Conservation (phyloP, 202 grass and related monocot genomes). For the Cymbopogon flexuosus region DNA sequence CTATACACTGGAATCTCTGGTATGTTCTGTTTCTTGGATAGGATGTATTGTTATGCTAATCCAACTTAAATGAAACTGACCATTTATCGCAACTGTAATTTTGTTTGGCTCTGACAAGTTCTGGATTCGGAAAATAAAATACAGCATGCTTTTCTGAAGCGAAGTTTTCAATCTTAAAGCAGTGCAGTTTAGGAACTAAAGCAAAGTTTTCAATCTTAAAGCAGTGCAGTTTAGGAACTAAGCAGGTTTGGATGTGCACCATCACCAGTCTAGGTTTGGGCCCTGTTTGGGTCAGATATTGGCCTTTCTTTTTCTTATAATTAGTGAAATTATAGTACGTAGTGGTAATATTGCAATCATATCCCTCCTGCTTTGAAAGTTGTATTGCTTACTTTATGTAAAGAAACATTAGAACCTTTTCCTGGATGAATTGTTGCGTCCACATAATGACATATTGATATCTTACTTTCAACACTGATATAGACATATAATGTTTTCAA, state of each 20-base stretch:
- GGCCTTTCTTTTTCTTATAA: background rate
- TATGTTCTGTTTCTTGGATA: conserved; percentile 22
- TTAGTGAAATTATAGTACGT: background rate
- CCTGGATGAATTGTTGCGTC: background rate
- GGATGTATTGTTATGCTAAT: background rate
- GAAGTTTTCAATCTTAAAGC: background rate
- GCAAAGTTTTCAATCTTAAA: background rate
- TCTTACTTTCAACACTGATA: background rate
- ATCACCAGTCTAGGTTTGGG: background rate
- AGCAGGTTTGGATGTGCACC: background rate
- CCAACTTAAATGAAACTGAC: background rate
- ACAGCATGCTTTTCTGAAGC: background rate
- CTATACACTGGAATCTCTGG: conserved; percentile 32
- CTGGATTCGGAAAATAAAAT: background rate
- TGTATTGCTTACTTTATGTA: background rate
- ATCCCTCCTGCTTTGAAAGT: background rate
- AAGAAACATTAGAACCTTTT: background rate
- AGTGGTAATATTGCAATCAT: background rate
- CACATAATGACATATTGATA: background rate
- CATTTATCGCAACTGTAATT: background rate
- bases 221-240: background rate
- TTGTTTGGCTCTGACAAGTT: background rate
- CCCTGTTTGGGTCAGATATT: background rate
- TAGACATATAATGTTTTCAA: background rate
- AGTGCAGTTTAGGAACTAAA: background rate